Conservation (phyloP, 202 grass and related monocot species). For the Panicum hallii region DNA sequence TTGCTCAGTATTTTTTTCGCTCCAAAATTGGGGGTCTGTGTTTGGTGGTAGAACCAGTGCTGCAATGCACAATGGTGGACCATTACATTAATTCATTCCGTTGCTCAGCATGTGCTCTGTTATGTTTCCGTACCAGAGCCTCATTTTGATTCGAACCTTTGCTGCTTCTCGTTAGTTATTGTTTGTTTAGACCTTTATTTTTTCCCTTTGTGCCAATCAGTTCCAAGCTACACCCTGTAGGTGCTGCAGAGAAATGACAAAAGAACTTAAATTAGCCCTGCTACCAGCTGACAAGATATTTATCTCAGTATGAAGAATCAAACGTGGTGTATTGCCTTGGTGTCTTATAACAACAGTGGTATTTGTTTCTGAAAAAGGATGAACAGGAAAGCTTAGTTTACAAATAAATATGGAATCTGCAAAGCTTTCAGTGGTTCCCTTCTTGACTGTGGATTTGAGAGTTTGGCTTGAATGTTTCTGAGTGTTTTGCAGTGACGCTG, state of each 20-base stretch:
- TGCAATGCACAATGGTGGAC: conserved; percentile 33
- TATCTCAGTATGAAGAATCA: conserved; percentile 46
- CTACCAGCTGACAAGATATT: conserved; percentile 38
- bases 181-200: conserved; percentile 6
- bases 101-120: conserved; percentile 49
- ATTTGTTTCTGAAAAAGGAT: background rate
- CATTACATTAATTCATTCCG: conserved; percentile 38
- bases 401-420: conserved; percentile 11
- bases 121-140: conserved; percentile 36
- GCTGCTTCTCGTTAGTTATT: conserved; percentile 24
- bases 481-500: conserved; percentile 25
- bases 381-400: background rate
- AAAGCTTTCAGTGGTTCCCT: conserved; percentile 14
- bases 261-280: conserved; percentile 7
- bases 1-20: conserved; percentile 32
- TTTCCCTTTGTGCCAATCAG: conserved; percentile 19
- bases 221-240: conserved; percentile 46
- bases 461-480: conserved; percentile 42
- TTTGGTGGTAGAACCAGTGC: conserved; percentile 35
- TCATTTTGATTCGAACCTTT: conserved; percentile 38
- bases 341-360: background rate
- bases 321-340: conserved; percentile 40
- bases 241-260: conserved; percentile 41
- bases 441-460: conserved; percentile 11
- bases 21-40: conserved; percentile 7